Conservation (phyloP, 192 early-diverging fungal species). For the Backusella liffmaniae region DNA sequence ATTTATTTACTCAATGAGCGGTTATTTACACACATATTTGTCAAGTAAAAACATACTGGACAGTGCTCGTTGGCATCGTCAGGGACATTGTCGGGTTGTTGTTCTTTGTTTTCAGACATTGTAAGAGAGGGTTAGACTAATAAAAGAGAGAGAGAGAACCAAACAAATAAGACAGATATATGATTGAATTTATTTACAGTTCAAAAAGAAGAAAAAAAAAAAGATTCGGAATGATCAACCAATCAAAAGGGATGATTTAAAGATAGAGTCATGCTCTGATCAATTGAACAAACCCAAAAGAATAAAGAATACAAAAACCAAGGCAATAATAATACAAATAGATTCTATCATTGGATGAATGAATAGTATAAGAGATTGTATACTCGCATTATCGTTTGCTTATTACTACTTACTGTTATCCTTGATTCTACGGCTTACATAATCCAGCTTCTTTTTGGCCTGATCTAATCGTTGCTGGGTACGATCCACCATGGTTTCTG, state of each 20-base stretch:
- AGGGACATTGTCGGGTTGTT: conserved; percentile 28
- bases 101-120: background rate
- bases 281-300: conserved; percentile 31
- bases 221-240: background rate
- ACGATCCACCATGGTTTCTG: conserved; percentile 60
- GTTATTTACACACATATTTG: background rate
- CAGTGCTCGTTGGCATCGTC: conserved; percentile 75
- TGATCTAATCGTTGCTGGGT: conserved; percentile 44
- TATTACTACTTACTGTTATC: conserved; percentile 46
- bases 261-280: background rate
- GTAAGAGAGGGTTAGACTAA: background rate
- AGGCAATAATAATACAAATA: conserved; percentile 42
- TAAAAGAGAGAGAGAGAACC: background rate
- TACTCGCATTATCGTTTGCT: background rate
- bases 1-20: background rate
- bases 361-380: too few relatives aligned
- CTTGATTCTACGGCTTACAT: conserved; percentile 51
- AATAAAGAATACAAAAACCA: conserved; percentile 46
- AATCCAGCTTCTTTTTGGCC: conserved; percentile 50
- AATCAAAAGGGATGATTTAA: background rate
- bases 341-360: conserved; percentile 28
- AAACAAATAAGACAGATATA: background rate
- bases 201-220: background rate
- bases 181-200: background rate
- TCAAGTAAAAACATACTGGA: conserved; percentile 41